A percentile compares a stretch with the other conserved stretches of the same genome.
Conservation (phyloP, 2,329 filamentous ascomycete genomes). For the Cladosporium colombiae region DNA sequence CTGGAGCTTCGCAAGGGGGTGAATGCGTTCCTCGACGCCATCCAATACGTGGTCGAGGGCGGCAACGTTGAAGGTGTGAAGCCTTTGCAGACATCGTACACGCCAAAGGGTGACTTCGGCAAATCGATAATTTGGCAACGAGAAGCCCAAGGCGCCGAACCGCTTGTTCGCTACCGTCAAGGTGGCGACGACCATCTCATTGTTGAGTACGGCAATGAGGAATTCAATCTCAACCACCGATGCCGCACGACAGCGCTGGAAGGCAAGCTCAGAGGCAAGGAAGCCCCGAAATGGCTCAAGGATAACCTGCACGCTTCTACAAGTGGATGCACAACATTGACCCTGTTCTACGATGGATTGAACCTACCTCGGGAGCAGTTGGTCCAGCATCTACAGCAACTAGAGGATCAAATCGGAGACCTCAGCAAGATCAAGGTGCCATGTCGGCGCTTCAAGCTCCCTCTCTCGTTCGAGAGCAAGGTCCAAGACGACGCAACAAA, state of each 20-base stretch:
- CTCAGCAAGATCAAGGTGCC: constrained; percentile 44
- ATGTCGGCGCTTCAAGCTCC: constrained; percentile 46
- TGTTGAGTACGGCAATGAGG: constrained; percentile 59
- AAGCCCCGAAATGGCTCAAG: constrained; percentile 42
- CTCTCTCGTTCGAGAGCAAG: constrained; percentile 46
- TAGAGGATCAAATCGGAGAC: constrained; percentile 47
- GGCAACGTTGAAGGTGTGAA: constrained; percentile 36
- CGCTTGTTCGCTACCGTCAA: constrained; percentile 40
- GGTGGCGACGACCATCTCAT: constrained; percentile 54
- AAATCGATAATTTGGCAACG: constrained; percentile 37
- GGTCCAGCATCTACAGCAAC: constrained; percentile 40
- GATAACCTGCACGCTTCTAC: constrained; percentile 53
- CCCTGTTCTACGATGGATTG: constrained; percentile 44
- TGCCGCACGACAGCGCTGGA: constrained; percentile 58
- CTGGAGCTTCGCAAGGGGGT: constrained; percentile 46
- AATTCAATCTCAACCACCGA: constrained; percentile 59
- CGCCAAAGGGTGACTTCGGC: constrained; percentile 29
- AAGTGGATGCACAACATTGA: constrained; percentile 51
- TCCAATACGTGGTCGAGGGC: constrained; percentile 45
- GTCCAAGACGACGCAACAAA: constrained; percentile 55
- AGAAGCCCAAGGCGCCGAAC: constrained; percentile 29
- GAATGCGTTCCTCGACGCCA: constrained; percentile 47
- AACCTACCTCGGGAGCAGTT: constrained; percentile 40
- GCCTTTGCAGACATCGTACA: constrained; percentile 33
- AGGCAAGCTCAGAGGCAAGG: constrained; percentile 46